Base-by-base conservation (phyloP, 306 rosid species). In the Morella rubra region DNA sequence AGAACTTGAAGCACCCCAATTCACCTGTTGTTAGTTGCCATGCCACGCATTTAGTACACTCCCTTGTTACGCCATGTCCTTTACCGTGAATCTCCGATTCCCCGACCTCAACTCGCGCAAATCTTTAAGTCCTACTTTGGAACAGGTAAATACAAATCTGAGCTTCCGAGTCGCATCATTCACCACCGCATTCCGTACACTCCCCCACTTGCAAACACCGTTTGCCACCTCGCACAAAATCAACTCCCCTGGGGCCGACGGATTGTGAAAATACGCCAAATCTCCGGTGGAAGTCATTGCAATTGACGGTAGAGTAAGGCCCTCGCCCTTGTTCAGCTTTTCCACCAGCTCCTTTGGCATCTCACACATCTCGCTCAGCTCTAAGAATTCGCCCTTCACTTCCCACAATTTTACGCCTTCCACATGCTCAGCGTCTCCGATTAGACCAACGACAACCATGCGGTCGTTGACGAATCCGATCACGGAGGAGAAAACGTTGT, bases 271-370 rank as follows among this genome's bases (percentile, higher is more conserved):
- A 56, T 81, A 90, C 42, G 85, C 89, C 51, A 81, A 68, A 69
- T 83, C 58, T 27, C 89, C 90, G 75, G 64, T 78, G 50, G 88
- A 78, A 32, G 73, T 80, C 81, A 87, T 67, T 58, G 67, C 72
- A 5, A 90, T 60, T 47, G 89, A 89, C 67, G 87, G 45, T 41
- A 82, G 76, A 37, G 58, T 80, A 40, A 42, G 73, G 44, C 82
- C 72, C 73, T 83, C 89, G 0, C 89, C 78, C 0, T 87, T 80
- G 37, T 44, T 79, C 24, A 94, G 0, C 81, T 81, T 89, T 73
- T 60, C 76, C 72, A 87, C 80, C 84, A 87, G 71, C 84, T 49
- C 84, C 74, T 42, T 76, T 13, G 97, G 93, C 97, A 91, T 87
- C 83, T 90, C 93, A 1, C 90, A 88, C 2, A 91, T 52, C 66